phyloP scores from a whole-genome alignment of 2,329 filamentous ascomycete genomes.

The Ampelomyces quisqualis region DNA sequence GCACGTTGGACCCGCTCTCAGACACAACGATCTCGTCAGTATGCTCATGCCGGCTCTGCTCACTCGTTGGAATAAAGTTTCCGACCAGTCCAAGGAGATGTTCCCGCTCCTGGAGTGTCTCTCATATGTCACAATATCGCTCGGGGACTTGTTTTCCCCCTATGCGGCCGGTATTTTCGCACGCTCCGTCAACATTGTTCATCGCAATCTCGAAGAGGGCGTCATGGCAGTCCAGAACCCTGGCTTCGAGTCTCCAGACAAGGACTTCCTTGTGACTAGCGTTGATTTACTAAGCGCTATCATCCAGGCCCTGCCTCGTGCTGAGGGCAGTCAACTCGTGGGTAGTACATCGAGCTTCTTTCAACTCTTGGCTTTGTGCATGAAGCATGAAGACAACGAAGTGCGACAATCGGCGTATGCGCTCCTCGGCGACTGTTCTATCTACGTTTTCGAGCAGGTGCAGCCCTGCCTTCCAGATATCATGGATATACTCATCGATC shows the following conservation, averaged over 20 bases:
- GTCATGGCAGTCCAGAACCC: conserved; percentile 68
- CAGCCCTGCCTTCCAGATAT: conserved; percentile 71
- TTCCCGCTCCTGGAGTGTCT: conserved; percentile 96
- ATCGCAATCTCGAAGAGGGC: conserved; percentile 82
- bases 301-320: conserved; percentile 78
- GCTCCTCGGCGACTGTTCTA: conserved; percentile 89
- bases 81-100: conserved; percentile 86
- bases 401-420: conserved; percentile 96
- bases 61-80: conserved; percentile 79
- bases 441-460: conserved; percentile 83
- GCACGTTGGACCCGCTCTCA: conserved; percentile 78
- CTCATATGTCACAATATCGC: conserved; percentile 86
- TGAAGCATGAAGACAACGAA: conserved; percentile 88
- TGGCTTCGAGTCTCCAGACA: conserved; percentile 76
- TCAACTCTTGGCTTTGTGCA: conserved; percentile 84
- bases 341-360: conserved; percentile 79
- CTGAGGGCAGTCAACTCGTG: conserved; percentile 75
- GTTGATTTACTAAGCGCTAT: conserved; percentile 90
- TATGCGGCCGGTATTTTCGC: conserved; percentile 85
- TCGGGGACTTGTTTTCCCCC: conserved; percentile 77
- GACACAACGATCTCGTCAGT: conserved; percentile 76
- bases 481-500: conserved; percentile 78
- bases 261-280: conserved; percentile 95
- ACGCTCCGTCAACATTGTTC: conserved; percentile 87
- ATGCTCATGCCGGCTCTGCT: conserved; percentile 93